Evolutionary conservation across 1,284 basidiomycete species (phyloP).

Genomic region (Kwoniella shivajii): DNA sequence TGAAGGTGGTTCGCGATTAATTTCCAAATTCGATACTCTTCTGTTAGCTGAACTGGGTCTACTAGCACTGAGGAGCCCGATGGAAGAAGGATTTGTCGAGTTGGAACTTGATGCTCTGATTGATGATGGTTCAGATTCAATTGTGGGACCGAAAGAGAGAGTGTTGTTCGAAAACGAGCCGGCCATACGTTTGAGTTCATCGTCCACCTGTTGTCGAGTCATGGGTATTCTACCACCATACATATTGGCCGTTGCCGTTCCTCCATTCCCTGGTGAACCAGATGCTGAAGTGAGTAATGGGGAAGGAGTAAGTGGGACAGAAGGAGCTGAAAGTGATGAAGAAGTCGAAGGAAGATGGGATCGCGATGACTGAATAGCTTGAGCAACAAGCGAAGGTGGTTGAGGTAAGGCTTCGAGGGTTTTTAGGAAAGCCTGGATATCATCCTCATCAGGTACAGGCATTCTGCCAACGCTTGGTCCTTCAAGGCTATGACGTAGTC

Average conservation of each 20-base stretch:
- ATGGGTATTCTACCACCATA: conserved; percentile 35
- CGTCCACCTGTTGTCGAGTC: conserved; percentile 48
- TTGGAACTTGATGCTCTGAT: conserved; percentile 2
- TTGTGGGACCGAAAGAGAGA: not conserved
- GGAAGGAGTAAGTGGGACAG: conserved; percentile 13
- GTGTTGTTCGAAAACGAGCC: conserved; percentile 37
- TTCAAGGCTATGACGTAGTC: conserved; percentile 39
- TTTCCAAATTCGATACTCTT: not conserved
- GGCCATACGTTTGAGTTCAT: conserved; percentile 46
- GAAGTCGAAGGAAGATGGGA: conserved; percentile 37
- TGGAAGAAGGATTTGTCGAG: conserved; percentile 15
- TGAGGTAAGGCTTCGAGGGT: conserved; percentile 49
- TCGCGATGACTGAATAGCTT: conserved; percentile 25
- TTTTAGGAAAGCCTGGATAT: conserved; percentile 52
- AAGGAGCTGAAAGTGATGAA: conserved; percentile 17
- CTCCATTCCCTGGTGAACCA: conserved; percentile 1
- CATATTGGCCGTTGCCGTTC: too few relatives aligned
- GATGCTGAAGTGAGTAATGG: conserved; percentile 16
- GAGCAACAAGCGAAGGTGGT: conserved; percentile 35
- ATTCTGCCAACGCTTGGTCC: conserved; percentile 6
- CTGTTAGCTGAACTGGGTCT: conserved; percentile 20
- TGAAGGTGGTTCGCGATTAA: not conserved
- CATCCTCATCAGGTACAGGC: conserved; percentile 41
- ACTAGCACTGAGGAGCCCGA: conserved; percentile 30
- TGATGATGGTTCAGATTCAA: not conserved